Conservation (phyloP, 176 grass and related monocot genomes). For the Triticum timopheevii region DNA sequence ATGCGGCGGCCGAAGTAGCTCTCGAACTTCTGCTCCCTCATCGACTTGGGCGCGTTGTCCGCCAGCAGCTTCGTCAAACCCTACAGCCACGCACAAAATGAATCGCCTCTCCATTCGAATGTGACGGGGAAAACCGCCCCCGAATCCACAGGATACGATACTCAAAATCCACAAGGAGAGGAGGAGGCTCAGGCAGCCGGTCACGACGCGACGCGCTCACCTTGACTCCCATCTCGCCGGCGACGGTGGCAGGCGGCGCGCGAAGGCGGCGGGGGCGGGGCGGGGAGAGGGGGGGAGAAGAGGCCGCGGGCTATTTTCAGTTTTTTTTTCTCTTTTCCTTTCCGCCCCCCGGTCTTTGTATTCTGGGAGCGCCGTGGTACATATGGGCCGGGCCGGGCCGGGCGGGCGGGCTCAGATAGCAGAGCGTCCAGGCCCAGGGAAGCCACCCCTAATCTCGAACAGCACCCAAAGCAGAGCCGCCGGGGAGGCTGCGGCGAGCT, state of each 20-base stretch:
- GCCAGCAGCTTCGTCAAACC: constrained; percentile 98
- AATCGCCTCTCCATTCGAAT: not conserved
- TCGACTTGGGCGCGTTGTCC: constrained; percentile 87
- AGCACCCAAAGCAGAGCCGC: not conserved
- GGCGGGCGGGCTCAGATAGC: not conserved
- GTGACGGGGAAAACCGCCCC: not conserved
- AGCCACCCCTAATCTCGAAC: no score
- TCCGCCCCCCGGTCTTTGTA: not conserved
- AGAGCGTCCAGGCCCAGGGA: not conserved
- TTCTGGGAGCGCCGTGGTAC: not conserved
- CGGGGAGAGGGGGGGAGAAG: not conserved
- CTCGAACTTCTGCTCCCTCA: constrained; percentile 99
- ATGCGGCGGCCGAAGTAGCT: constrained; percentile 95
- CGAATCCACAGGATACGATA: not conserved
- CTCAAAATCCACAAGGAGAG: not conserved
- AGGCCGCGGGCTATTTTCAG: constrained; percentile 29
- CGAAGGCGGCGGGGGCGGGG: constrained; percentile 16
- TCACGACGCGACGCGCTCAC: constrained; percentile 11
- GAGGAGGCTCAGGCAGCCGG: not conserved
- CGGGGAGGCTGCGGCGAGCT: not conserved
- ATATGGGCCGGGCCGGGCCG: not conserved
- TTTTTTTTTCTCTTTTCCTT: not conserved
- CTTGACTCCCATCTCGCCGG: constrained; percentile 54
- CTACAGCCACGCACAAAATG: constrained; percentile 32
- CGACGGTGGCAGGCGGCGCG: not conserved